A percentile compares a stretch with the other conserved stretches of the same genome.
phyloP scores from a whole-genome alignment of 1,284 basidiomycete species.

The Phellopilus nigrolimitatus region DNA sequence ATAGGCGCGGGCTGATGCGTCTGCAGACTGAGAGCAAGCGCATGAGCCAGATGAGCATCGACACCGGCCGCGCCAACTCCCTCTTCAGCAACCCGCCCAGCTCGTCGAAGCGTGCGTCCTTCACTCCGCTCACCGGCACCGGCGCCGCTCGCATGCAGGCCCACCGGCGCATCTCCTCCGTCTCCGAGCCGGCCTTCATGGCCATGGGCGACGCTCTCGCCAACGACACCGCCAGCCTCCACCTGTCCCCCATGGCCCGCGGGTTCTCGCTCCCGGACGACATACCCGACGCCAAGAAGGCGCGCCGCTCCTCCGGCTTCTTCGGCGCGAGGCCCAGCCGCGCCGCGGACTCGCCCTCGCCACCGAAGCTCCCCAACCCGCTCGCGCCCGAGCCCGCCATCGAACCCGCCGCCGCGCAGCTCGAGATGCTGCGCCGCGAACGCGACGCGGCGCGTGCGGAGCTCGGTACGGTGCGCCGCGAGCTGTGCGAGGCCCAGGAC shows the following conservation, averaged over 20 bases:
- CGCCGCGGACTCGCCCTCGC: conserved; percentile 27
- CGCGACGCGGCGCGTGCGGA: conserved; percentile 51
- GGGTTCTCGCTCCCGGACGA: conserved; percentile 28
- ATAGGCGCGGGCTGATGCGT: conserved; percentile 83
- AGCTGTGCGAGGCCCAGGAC: conserved; percentile 74
- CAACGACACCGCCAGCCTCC: conserved; percentile 24
- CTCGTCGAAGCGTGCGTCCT: conserved; percentile 64
- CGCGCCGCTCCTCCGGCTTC: conserved; percentile 48
- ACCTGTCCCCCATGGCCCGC: conserved; percentile 28
- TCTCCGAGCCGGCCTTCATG: conserved; percentile 48
- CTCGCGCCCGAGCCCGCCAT: conserved; percentile 11
- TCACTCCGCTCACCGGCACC: conserved; percentile 61
- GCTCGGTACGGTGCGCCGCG: conserved; percentile 59
- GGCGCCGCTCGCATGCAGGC: conserved; percentile 39
- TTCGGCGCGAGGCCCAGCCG: conserved; percentile 36
- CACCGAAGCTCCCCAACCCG: conserved; percentile 26
- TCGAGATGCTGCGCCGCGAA: conserved; percentile 60
- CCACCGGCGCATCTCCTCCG: conserved; percentile 66
- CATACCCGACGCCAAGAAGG: conserved; percentile 28
- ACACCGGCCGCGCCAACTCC: conserved; percentile 47
- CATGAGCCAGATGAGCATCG: conserved; percentile 52
- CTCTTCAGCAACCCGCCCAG: conserved; percentile 36
- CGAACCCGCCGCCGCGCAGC: conserved; percentile 34
- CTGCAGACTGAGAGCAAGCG: conserved; percentile 79
- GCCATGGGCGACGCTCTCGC: conserved; percentile 22